Base-by-base conservation (phyloP, 345 rosid species). In the Euphorbia tirucalli region DNA sequence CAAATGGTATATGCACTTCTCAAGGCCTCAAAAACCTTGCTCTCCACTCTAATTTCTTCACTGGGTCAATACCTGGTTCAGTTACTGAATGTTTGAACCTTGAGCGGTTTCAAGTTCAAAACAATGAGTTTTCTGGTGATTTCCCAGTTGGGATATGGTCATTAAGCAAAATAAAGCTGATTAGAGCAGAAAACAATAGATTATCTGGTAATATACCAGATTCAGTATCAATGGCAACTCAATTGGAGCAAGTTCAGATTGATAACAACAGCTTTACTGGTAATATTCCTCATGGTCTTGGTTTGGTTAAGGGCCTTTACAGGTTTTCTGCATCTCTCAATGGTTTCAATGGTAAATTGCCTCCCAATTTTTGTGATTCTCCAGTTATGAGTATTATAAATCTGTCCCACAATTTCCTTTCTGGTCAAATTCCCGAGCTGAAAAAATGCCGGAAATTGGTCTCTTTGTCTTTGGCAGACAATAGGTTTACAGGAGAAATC, bases 301-400 rank as follows among this genome's bases (percentile, higher is more conserved):
- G 96, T 55, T 62, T 77, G 67, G 83, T 91, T 48, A 93, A 85
- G 94, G 90, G 78, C 84, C 82, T 93, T 46, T 93, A 93, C 59
- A 90, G 94, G 75, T 93, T 93, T 65, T 91, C 97, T 56, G 96
- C 91, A 54, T 89, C 98, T 31, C 82, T 80, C 58, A 93, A 93
- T 74, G 71, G 57, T 31, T 85, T 93, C 65, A 67, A 72, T 67
- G 98, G 98, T 48, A 84, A 81, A 50, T 73, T 93, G 65, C 98
- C 93, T 15, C 87, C 85, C 0, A 90, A 85, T 72, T 88, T 91
- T 70, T 93, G 91, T 61, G 98, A 93, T 75, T 93, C 98, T 2
- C 97, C 98, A 11, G 87, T 84, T 16, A 89, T 93, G 89, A 93
- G 98, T 71, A 93, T 93, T 78, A 79, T 88, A 24, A 91, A 90